Conservation (phyloP, 768 basidiomycete genomes). For the Trametes cingulata region DNA sequence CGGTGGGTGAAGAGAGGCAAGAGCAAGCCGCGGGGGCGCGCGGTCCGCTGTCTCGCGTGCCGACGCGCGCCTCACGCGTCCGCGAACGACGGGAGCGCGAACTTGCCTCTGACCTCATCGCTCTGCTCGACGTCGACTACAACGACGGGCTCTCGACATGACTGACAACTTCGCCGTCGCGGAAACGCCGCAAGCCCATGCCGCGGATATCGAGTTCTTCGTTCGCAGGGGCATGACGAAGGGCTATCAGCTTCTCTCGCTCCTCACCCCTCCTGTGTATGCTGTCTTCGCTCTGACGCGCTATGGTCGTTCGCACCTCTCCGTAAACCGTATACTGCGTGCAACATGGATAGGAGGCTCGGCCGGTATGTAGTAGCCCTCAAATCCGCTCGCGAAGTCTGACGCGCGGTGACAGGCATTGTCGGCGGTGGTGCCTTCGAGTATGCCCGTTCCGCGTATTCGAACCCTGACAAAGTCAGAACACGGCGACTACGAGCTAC, state of each 20-base stretch:
- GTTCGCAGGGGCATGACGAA: conserved; percentile 64
- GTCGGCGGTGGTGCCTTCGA: conserved; percentile 56
- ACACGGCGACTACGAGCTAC: conserved; percentile 49
- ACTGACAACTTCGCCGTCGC: conserved; percentile 26
- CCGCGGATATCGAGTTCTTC: conserved; percentile 64
- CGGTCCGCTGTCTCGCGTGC: background rate
- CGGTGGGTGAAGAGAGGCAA: background rate
- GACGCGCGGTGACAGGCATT: conserved; percentile 39
- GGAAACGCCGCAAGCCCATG: conserved; percentile 36
- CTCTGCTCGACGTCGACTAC: background rate
- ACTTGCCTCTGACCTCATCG: conserved; percentile 14
- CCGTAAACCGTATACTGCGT: conserved; percentile 62
- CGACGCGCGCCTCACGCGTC: background rate
- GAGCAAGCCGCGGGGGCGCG: background rate
- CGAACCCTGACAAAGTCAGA: conserved; percentile 50
- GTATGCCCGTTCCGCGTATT: conserved; percentile 59
- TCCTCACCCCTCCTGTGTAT: conserved; percentile 65
- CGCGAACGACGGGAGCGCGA: background rate
- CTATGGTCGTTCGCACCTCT: conserved; percentile 55
- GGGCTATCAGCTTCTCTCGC: conserved; percentile 68
- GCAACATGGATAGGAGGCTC: conserved; percentile 74
- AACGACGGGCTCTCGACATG: conserved; percentile 16
- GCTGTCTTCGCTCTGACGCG: conserved; percentile 51
- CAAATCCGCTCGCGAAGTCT: background rate
- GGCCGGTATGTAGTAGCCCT: conserved; percentile 43